These are phyloP conservation scores for Aspergillus calidoustus DNA, from an alignment of 2,329 filamentous ascomycete species.

Conservation along the genomic window DNA sequence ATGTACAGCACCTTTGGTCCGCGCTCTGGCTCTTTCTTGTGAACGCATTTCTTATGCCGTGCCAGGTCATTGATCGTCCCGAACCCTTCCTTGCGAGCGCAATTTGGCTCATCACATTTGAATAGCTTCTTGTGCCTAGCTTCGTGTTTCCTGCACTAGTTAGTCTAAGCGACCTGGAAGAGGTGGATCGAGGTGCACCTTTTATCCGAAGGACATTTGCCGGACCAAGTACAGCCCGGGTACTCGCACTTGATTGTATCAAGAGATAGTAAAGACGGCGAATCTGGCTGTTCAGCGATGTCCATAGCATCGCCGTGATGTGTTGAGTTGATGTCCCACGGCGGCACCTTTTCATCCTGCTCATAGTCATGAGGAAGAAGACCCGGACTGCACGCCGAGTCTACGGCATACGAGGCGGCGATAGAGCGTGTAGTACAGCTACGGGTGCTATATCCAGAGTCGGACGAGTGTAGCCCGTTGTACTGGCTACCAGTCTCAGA, in stretches of 20 bases:
- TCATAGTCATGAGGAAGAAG: conserved; percentile 29
- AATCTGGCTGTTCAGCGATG: conserved; percentile 49
- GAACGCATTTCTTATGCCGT: conserved; percentile 76
- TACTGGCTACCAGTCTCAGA: conserved; percentile 41
- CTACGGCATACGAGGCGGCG: conserved; percentile 33
- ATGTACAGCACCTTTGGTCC: conserved; percentile 60
- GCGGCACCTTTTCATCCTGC: conserved; percentile 24
- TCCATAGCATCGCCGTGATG: conserved; percentile 24
- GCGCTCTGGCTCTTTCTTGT: conserved; percentile 55
- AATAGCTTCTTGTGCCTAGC: conserved; percentile 71
- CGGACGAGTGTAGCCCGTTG: conserved; percentile 34
- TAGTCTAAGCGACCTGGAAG: not conserved
- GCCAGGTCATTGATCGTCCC: conserved; percentile 79
- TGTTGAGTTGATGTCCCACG: conserved; percentile 24
- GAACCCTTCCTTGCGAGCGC: conserved; percentile 69
- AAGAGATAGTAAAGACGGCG: conserved; percentile 59
- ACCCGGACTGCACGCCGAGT: conserved; percentile 34
- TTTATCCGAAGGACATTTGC: conserved; percentile 47
- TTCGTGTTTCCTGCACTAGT: conserved; percentile 68
- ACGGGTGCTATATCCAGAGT: conserved; percentile 44
- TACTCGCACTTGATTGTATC: conserved; percentile 37
- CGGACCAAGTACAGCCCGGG: conserved; percentile 38
- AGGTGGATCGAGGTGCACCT: conserved; percentile 32
- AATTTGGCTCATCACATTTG: conserved; percentile 63
- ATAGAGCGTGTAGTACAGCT: conserved; percentile 36